phyloP scores from a whole-genome alignment of 108 stramenopile genomes.

The Fragilariopsis cylindrus region DNA sequence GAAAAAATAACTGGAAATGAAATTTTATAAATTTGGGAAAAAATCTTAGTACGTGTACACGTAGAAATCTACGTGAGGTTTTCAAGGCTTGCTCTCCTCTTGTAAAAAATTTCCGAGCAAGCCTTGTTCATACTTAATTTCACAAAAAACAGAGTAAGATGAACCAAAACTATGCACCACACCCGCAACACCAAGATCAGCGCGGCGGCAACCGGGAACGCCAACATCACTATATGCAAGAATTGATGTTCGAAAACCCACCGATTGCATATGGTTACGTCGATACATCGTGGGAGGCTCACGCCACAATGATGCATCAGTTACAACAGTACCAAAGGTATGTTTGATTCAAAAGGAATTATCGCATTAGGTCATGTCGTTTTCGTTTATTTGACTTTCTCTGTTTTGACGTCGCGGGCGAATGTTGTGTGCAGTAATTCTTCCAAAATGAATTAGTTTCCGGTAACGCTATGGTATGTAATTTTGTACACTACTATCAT shows the following conservation, averaged over 20 bases:
- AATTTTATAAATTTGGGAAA: too few relatives aligned
- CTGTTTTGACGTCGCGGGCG: neutral
- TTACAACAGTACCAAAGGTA: constrained; percentile 39
- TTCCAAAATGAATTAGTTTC: too few relatives aligned
- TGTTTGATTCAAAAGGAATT: constrained; percentile 11
- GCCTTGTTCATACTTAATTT: neutral
- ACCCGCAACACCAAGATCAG: constrained; percentile 18
- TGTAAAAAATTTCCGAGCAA: neutral
- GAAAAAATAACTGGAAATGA: too few relatives aligned
- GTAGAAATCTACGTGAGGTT: too few relatives aligned
- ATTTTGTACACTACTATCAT: too few relatives aligned
- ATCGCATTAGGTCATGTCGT: constrained; percentile 3
- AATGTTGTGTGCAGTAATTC: neutral
- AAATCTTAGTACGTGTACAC: too few relatives aligned
- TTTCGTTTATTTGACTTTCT: neutral
- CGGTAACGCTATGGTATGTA: too few relatives aligned
- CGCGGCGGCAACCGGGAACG: constrained; percentile 18
- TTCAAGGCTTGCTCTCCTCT: too few relatives aligned
- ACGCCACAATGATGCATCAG: constrained; percentile 37
- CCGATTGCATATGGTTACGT: constrained; percentile 38
- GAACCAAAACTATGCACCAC: neutral
- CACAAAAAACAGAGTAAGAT: constrained; percentile 19
- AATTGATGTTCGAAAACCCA: constrained; percentile 25
- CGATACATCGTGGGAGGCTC: constrained; percentile 40
- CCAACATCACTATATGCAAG: constrained; percentile 24